These are phyloP conservation scores for Penicillium sp. DNA, from an alignment of 2,329 filamentous ascomycete species.

Conservation along the genomic window DNA sequence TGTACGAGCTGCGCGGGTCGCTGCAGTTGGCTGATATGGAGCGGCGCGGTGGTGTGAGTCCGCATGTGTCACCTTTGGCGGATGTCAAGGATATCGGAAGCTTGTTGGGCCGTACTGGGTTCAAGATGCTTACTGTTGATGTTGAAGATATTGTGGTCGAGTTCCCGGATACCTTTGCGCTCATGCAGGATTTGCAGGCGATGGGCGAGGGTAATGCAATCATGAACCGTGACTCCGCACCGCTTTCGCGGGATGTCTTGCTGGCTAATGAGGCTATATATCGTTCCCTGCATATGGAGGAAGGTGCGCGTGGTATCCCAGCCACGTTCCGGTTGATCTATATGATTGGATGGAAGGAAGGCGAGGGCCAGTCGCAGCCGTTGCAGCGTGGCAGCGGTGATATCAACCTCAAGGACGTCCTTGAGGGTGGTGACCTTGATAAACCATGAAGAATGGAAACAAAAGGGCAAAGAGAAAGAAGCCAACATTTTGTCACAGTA, in stretches of 20 bases:
- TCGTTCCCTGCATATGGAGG: slow-evolving; percentile 77
- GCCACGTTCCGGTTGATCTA: slow-evolving; percentile 95
- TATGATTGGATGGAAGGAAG: slow-evolving; percentile 98
- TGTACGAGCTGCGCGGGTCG: slow-evolving; percentile 90
- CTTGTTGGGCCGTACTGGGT: slow-evolving; percentile 79
- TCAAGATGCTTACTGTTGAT: slow-evolving; percentile 94
- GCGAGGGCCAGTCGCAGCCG: slow-evolving; percentile 73
- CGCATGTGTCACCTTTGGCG: slow-evolving; percentile 85
- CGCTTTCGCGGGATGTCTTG: slow-evolving; percentile 76
- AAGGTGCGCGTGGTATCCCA: slow-evolving; percentile 64
- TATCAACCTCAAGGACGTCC: slow-evolving; percentile 81
- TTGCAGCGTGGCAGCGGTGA: slow-evolving; percentile 80
- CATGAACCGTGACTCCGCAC: slow-evolving; percentile 75
- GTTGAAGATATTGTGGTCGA: slow-evolving; percentile 96
- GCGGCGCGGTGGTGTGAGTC: slow-evolving; percentile 83
- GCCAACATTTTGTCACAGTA: slow-evolving; percentile 23
- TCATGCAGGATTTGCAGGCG: slow-evolving; percentile 91
- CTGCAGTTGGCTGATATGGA: slow-evolving; percentile 91
- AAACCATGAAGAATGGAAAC: slow-evolving; percentile 16
- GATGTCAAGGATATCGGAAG: slow-evolving; percentile 91
- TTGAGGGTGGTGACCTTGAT: slow-evolving; percentile 49
- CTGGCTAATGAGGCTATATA: slow-evolving; percentile 89
- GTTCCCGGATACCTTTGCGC: slow-evolving; percentile 81
- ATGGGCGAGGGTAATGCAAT: slow-evolving; percentile 97
- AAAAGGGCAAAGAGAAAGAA: slow-evolving; percentile 6